These are phyloP conservation scores for Buxus sempervirens DNA, from an alignment of 164 flowering plant genomes.

Conservation along the genomic window DNA sequence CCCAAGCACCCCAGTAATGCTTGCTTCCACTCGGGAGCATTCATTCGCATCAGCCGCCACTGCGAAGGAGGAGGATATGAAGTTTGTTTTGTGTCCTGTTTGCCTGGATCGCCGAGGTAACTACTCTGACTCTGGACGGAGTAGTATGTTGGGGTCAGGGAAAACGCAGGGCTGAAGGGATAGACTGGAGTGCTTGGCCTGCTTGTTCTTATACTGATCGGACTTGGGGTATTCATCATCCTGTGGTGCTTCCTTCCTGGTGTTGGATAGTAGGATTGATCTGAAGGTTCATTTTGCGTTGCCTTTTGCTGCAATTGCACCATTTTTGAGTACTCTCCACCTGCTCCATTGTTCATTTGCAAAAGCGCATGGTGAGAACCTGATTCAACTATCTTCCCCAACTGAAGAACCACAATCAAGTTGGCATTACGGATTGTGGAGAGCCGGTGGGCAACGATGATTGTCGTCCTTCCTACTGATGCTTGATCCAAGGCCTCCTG, in stretches of 20 bases:
- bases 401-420: constrained; percentile 19
- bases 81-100: background rate
- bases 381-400: constrained; percentile 25
- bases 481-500: constrained; percentile 29
- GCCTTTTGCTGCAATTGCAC: constrained; percentile 24
- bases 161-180: constrained; percentile 14
- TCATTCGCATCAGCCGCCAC: constrained; percentile 33
- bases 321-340: constrained; percentile 22
- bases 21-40: constrained; percentile 35
- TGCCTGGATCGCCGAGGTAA: constrained; percentile 6
- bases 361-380: constrained; percentile 16
- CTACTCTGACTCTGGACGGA: constrained; percentile 9
- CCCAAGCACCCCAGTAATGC: constrained; percentile 35
- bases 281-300: constrained; percentile 13
- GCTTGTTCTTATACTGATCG: constrained; percentile 11
- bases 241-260: background rate
- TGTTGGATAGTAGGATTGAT: background rate
- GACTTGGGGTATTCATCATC: constrained; percentile 7
- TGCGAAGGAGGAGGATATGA: constrained; percentile 23
- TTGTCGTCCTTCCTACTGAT: constrained; percentile 22
- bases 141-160: constrained; percentile 21
- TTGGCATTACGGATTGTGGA: constrained; percentile 23
- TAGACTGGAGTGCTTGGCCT: constrained; percentile 23
- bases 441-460: constrained; percentile 32
- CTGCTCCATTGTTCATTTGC: constrained; percentile 19